Evolutionary conservation across 257 asterid genomes (phyloP).

Genomic region (Nicotiana paniculata): DNA sequence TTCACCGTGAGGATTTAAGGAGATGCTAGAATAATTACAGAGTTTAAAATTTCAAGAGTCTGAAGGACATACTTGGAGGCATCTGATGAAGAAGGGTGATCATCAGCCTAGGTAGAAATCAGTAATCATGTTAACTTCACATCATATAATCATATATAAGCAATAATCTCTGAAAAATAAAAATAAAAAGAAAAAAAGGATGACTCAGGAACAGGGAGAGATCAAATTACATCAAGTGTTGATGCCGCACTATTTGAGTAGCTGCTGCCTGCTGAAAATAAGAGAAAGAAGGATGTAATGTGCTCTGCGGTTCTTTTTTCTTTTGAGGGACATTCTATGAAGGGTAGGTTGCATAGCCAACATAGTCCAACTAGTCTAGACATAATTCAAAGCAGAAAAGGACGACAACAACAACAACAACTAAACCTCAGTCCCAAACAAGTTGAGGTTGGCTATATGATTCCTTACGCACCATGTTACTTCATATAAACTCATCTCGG

Average conservation of each 20-base stretch:
- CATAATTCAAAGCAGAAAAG: background rate
- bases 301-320: background rate
- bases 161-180: background rate
- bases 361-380: background rate
- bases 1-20: constrained; percentile 15
- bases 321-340: background rate
- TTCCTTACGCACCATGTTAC: too few relatives aligned
- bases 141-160: background rate
- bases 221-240: background rate
- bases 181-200: background rate
- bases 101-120: constrained; percentile 51
- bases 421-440: too few relatives aligned
- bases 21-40: constrained; percentile 5
- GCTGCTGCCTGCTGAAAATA: background rate
- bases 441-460: too few relatives aligned
- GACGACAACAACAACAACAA: background rate
- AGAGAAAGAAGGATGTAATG: background rate
- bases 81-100: constrained; percentile 28
- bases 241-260: background rate
- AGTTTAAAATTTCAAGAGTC: constrained; percentile 9
- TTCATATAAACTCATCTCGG: too few relatives aligned
- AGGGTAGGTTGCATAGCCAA: background rate
- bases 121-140: constrained; percentile 8
- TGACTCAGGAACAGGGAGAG: background rate
- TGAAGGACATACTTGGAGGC: constrained; percentile 67